Base-by-base conservation (phyloP, 345 rosid genomes). In the Pseudoturritis turrita region DNA sequence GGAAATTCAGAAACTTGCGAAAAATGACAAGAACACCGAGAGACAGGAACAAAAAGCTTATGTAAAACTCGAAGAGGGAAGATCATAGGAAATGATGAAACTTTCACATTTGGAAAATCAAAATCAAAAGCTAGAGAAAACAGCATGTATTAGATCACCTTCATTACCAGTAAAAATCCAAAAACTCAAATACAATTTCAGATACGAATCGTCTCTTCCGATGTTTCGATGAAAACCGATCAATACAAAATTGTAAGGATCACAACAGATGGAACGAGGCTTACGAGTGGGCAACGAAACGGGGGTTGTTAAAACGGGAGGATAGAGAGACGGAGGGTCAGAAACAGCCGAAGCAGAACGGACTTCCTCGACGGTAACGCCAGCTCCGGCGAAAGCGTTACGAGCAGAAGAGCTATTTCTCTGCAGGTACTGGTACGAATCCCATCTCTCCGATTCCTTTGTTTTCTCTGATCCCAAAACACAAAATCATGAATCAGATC, bases 331-430 rank as follows among this genome's bases (percentile, higher is more conserved):
- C 0, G 97, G 88, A 50, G 95, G 95, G 71, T 89, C 89, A 10
- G 87, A 75, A 45, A 83, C 76, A 8, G 96, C 96, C 0, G 97
- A 85, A 4, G 97, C 97, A 8, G 97, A 82, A 28, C 98, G 96
- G 64, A 94, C 82, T 79, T 94, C 98, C 2, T 84, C 93, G 44
- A 88, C 86, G 83, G 96, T 94, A 58, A 91, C 90, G 47, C 88
- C 92, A 26, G 86, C 80, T 71, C 88, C 96, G 61, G 84, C 87
- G 82, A 85, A 79, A 47, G 90, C 77, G 23, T 89, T 82, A 10
- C 88, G 92, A 68, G 90, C 80, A 40, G 72, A 79, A 0, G 97
- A 85, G 68, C 85, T 87, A 5, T 81, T 73, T 77, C 97, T 81
- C 13, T 87, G 91, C n/a, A 94, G 77, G 79, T 86, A 73, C 78